A percentile compares a stretch with the other conserved stretches of the same genome.
Evolutionary conservation across 352 stramenopile species (phyloP).

Genomic region (Globisporangium canariense): DNA sequence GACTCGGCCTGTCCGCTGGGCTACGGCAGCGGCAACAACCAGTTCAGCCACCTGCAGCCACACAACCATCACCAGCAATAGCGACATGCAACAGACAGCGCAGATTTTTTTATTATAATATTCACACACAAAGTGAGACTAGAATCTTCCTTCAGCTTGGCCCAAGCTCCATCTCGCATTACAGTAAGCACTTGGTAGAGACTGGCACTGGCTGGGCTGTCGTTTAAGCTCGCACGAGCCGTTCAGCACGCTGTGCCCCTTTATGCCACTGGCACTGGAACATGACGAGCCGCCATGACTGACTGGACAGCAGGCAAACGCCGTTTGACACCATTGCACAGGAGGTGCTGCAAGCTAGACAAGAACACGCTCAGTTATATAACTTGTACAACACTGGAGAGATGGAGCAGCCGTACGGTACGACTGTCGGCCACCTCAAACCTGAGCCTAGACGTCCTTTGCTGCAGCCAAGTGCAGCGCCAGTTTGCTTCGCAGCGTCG

Average conservation of each 20-base stretch:
- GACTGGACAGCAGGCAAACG: too few species aligned
- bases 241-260: too few species aligned
- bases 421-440: neutral
- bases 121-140: too few species aligned
- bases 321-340: too few species aligned
- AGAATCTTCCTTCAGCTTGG: too few species aligned
- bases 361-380: neutral
- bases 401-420: neutral
- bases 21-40: conserved; percentile 11
- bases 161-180: too few species aligned
- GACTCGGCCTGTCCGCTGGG: conserved; percentile 6
- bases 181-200: too few species aligned
- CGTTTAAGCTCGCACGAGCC: too few species aligned
- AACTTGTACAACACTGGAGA: neutral
- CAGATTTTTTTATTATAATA: neutral
- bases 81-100: neutral
- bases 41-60: conserved; percentile 30
- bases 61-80: conserved; percentile 21
- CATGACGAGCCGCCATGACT: too few species aligned
- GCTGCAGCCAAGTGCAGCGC: conserved; percentile 36
- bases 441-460: conserved; percentile 30
- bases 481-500: conserved; percentile 41
- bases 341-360: neutral
- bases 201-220: too few species aligned
- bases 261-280: too few species aligned